Percentiles rank a stretch among this genome's conserved stretches.
Evolutionary conservation across 768 basidiomycete species (phyloP).

Genomic region (Podaxis carcinomalis): DNA sequence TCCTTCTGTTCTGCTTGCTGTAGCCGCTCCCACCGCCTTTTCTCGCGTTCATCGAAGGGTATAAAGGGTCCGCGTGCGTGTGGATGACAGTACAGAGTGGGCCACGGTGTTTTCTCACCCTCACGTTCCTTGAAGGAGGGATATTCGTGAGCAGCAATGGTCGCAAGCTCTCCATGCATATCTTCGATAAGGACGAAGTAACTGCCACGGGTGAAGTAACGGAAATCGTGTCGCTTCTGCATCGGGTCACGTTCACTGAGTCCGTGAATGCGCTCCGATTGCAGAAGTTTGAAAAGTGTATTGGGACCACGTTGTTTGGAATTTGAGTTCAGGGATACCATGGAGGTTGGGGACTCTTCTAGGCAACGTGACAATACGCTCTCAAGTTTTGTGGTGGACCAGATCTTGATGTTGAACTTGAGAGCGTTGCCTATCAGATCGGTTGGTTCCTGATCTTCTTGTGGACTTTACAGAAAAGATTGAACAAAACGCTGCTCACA

Average conservation of each 20-base stretch:
- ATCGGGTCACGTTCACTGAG: conserved; percentile 89
- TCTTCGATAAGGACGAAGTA: conserved; percentile 93
- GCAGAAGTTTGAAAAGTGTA: conserved; percentile 57
- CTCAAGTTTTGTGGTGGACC: conserved; percentile 69
- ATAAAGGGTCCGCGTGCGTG: conserved; percentile 70
- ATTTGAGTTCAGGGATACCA: conserved; percentile 22
- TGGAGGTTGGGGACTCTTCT: conserved; percentile 24
- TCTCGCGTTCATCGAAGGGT: conserved; percentile 72
- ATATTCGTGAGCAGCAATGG: conserved; percentile 85
- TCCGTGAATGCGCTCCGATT: conserved; percentile 83
- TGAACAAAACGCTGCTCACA: not conserved
- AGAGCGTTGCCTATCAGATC: conserved; percentile 64
- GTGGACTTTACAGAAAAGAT: conserved; percentile 20
- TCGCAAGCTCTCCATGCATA: conserved; percentile 74
- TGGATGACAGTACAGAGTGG: conserved; percentile 77
- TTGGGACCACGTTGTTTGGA: conserved; percentile 24
- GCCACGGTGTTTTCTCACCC: conserved; percentile 65
- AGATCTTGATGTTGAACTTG: conserved; percentile 79
- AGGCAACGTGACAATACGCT: conserved; percentile 71
- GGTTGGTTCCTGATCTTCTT: conserved; percentile 26
- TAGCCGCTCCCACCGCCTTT: conserved; percentile 58
- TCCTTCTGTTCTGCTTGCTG: conserved; percentile 41
- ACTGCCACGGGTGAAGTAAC: conserved; percentile 74
- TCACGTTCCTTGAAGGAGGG: conserved; percentile 46
- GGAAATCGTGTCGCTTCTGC: conserved; percentile 82